phyloP scores from a whole-genome alignment of 345 rosid species.

The Litchi chinensis region DNA sequence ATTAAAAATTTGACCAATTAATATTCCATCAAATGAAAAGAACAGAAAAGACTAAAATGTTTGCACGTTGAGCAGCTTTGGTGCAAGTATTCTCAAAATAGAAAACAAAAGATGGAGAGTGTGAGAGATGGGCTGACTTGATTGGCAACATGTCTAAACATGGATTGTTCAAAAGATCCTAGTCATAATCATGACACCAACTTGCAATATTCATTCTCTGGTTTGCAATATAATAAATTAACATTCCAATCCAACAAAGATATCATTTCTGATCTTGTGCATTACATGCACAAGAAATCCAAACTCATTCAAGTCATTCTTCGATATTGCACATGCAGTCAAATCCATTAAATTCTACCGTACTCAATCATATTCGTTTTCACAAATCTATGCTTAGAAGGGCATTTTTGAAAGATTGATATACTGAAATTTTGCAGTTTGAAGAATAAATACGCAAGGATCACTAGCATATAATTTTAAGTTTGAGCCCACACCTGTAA shows the following conservation, averaged over 20 bases:
- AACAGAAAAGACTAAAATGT: background rate
- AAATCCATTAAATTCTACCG: background rate
- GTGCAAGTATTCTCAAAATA: background rate
- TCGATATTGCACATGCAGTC: too few species aligned
- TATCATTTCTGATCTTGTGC: background rate
- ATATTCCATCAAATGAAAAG: too few species aligned
- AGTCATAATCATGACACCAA: background rate
- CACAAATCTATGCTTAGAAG: background rate
- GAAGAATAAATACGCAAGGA: too few species aligned
- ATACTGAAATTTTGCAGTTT: too few species aligned
- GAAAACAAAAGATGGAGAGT: background rate
- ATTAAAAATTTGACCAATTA: too few species aligned
- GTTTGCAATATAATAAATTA: background rate
- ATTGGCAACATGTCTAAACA: background rate
- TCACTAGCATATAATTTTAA: background rate
- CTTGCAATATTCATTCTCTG: background rate
- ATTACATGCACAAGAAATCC: background rate
- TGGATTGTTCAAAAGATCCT: background rate
- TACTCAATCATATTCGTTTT: background rate
- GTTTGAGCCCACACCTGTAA: background rate
- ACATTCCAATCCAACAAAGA: background rate
- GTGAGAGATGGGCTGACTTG: background rate
- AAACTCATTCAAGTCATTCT: background rate
- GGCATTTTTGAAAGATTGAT: background rate
- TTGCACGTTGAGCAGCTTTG: constrained; percentile 6